Base-by-base conservation (phyloP, 108 stramenopile genomes). In the Poteriospumella lacustris region DNA sequence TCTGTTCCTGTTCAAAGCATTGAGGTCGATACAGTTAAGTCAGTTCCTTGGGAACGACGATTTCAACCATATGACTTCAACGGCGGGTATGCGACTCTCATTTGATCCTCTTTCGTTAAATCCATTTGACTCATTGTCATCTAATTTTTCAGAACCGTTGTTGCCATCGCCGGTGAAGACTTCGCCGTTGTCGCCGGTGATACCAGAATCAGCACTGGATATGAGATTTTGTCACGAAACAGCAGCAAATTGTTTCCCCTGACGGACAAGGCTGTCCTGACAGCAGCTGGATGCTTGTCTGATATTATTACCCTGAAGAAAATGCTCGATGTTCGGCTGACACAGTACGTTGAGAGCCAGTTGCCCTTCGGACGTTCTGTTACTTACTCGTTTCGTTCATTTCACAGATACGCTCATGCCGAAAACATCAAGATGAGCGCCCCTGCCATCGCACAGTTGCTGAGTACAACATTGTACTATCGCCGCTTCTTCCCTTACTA, bases 401-500 rank as follows among this genome's bases (percentile, higher is more conserved):
- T n/a, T 12, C 39, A 79, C 81, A 89, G 88, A 75, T 98, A 98
- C 85, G 84, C 87, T 41, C 95, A 97, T 91, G 90, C 95, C 85
- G 93, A 95, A 78, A 92, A 86, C 15, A 94, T 94, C 87, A 82
- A 87, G 78, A 96, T 98, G 93, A 79, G 89, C 44, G 92, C 94
- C 26, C 89, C 94, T 12, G 90, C 92, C 0, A 91, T 93, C 41
- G 97, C 97, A 5, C 97, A 97, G 85, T 90, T 98, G 91, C 87
- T 98, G 24, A 81, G 89, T 2, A 96, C 91, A 68, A 97, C 96
- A 2, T 84, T 98, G 28, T 98, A 98, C 83, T 88, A 90, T 86
- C 92, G 93, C 75, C 95, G 97, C 26, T 97, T 98, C 88, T 98
- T 98, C 86, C 97, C 97, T 29, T 98, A 97, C 85, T 98, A 98